These are phyloP conservation scores for Komagataella pastoris DNA, from an alignment of 805 yeast species.

Conservation along the genomic window DNA sequence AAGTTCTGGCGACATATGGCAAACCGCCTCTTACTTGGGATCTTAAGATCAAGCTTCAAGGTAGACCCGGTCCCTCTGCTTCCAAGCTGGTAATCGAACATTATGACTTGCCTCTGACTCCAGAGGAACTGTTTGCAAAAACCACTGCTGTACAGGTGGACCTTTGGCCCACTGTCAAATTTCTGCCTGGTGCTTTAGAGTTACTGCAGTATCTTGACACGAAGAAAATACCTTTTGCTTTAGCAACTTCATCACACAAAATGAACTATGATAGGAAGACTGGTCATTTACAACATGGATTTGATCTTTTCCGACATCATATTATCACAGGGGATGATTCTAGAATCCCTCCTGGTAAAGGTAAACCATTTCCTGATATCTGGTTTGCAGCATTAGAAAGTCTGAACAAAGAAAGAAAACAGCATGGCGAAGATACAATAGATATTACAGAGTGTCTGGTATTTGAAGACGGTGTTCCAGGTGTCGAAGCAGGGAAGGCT, in stretches of 20 bases:
- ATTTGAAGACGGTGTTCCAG: constrained; percentile 94
- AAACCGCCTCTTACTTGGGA: constrained; percentile 87
- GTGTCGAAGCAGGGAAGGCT: constrained; percentile 71
- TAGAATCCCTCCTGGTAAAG: constrained; percentile 71
- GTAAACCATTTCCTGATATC: constrained; percentile 91
- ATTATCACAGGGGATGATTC: constrained; percentile 83
- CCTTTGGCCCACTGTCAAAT: constrained; percentile 49
- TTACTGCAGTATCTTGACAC: constrained; percentile 40
- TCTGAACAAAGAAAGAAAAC: constrained; percentile 41
- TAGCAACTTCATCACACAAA: constrained; percentile 75
- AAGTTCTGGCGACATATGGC: constrained; percentile 50
- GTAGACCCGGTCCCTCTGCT: constrained; percentile 78
- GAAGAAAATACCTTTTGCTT: constrained; percentile 61
- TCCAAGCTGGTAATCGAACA: constrained; percentile 50
- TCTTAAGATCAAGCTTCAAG: constrained; percentile 76
- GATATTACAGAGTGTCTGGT: constrained; percentile 70
- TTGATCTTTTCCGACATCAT: constrained; percentile 47
- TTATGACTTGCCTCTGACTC: constrained; percentile 41
- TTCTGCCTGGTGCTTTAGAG: constrained; percentile 79
- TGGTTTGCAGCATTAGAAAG: constrained; percentile 73
- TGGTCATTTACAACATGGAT: constrained; percentile 47
- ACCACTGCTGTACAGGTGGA: constrained; percentile 39
- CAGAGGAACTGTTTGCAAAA: constrained; percentile 44
- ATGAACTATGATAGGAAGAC: constrained; percentile 63
- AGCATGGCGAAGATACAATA: constrained; percentile 30